These are phyloP conservation scores for Biscogniauxia marginata DNA, from an alignment of 2,329 filamentous ascomycete species.

Conservation along the genomic window DNA sequence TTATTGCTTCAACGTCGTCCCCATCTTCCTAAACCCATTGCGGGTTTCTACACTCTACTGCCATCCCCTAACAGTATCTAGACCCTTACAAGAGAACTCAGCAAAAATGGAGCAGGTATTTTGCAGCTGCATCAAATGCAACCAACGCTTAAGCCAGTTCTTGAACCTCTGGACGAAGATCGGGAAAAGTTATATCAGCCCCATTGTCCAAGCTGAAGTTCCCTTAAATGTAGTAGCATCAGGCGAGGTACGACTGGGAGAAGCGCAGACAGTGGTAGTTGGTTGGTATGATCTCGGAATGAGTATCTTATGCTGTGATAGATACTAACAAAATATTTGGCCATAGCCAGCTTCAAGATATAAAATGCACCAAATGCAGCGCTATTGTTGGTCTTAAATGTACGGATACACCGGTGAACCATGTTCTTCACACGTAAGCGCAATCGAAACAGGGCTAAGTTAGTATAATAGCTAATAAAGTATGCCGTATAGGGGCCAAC, in stretches of 20 bases:
- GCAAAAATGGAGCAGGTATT: constrained; percentile 35
- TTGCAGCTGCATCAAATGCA: constrained; percentile 34
- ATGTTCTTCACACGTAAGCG: constrained; percentile 39
- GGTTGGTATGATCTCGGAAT: constrained; percentile 26
- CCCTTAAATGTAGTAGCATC: constrained; percentile 22
- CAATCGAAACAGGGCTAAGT: background rate
- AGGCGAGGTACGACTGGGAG: constrained; percentile 31
- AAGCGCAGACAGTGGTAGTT: constrained; percentile 38
- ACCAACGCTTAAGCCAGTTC: constrained; percentile 30
- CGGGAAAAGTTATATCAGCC: constrained; percentile 40
- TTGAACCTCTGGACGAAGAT: constrained; percentile 41
- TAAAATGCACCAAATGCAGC: constrained; percentile 34
- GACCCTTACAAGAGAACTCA: background rate
- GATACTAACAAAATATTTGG: background rate
- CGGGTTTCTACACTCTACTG: too few relatives aligned
- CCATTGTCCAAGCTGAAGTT: constrained; percentile 27
- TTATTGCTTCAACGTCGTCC: too few relatives aligned
- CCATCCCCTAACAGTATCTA: too few relatives aligned
- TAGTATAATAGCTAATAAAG: constrained; percentile 2
- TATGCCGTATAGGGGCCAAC: constrained; percentile 33
- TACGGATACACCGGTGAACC: constrained; percentile 34
- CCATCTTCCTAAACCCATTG: too few relatives aligned
- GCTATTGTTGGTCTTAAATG: constrained; percentile 36
- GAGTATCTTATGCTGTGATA: background rate
- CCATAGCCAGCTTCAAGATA: constrained; percentile 37